Conservation (phyloP, 1,139 yeast species). For the Candida dubliniensis region DNA sequence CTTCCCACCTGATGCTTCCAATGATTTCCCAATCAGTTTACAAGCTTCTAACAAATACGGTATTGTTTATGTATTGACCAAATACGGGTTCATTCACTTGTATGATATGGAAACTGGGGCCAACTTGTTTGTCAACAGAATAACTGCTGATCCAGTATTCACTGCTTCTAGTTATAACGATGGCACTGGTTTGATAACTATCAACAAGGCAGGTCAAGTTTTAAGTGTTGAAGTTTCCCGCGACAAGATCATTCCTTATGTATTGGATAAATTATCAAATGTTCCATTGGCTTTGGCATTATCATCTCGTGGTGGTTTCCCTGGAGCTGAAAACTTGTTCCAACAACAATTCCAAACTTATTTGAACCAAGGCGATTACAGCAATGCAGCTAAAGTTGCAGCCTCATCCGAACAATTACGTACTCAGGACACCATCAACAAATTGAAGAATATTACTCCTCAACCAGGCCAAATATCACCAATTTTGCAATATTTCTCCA, state of each 20-base stretch:
- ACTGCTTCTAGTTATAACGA: constrained; percentile 78
- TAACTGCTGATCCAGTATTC: constrained; percentile 94
- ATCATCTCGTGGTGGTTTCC: constrained; percentile 93
- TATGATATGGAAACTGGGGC: constrained; percentile 93
- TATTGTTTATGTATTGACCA: constrained; percentile 83
- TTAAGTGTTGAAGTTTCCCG: constrained; percentile 88
- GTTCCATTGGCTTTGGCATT: constrained; percentile 83
- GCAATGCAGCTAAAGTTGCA: constrained; percentile 94
- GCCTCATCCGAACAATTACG: constrained; percentile 94
- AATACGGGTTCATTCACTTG: constrained; percentile 93
- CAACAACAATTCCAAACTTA: constrained; percentile 87
- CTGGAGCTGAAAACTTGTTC: constrained; percentile 94
- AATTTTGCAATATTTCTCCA: constrained; percentile 87
- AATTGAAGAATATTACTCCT: constrained; percentile 89
- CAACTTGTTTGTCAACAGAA: constrained; percentile 92
- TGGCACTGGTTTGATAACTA: constrained; percentile 83
- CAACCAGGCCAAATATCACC: constrained; percentile 96
- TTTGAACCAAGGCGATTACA: constrained; percentile 81
- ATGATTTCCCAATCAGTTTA: constrained; percentile 94
- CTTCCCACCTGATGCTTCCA: constrained; percentile 95
- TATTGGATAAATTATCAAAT: constrained; percentile 81
- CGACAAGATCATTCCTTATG: constrained; percentile 85
- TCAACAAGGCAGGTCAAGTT: constrained; percentile 94
- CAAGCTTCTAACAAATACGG: constrained; percentile 88
- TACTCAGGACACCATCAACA: constrained; percentile 92